A percentile compares a stretch with the other conserved stretches of the same genome.
Evolutionary conservation across 805 yeast genomes (phyloP).

Genomic region (Sugiyamaella qingdaonensis): DNA sequence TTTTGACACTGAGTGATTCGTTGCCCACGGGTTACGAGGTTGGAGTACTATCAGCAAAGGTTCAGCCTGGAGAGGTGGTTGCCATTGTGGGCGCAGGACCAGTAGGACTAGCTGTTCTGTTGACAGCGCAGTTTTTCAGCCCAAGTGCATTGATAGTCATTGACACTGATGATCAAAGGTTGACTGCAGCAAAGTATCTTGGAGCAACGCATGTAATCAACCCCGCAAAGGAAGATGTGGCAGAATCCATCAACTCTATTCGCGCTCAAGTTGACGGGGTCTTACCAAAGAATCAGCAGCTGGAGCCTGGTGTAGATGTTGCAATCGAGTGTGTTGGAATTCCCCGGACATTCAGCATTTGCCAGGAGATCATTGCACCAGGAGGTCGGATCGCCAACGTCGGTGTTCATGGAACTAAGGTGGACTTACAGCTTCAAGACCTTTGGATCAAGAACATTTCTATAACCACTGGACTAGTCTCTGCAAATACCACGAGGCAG

Average conservation of each 20-base stretch:
- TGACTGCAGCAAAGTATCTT: conserved; percentile 67
- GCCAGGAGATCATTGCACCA: conserved; percentile 54
- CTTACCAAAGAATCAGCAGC: conserved; percentile 53
- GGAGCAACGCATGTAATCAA: conserved; percentile 94
- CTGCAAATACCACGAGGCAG: conserved; percentile 41
- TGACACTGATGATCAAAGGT: conserved; percentile 65
- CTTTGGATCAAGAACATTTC: conserved; percentile 65
- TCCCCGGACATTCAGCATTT: conserved; percentile 64
- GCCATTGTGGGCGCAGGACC: conserved; percentile 54
- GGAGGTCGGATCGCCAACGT: conserved; percentile 79
- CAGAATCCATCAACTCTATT: conserved; percentile 37
- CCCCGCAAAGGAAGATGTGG: conserved; percentile 52
- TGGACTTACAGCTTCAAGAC: conserved; percentile 68
- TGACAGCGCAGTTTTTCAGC: conserved; percentile 70
- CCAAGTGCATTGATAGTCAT: conserved; percentile 58
- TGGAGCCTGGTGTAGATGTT: conserved; percentile 57
- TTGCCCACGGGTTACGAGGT: conserved; percentile 68
- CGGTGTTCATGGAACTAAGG: conserved; percentile 71
- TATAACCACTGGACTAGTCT: conserved; percentile 48
- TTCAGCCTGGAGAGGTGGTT: conserved; percentile 52
- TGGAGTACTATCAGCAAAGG: conserved; percentile 69
- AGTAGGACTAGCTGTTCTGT: conserved; percentile 64
- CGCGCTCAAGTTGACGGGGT: conserved; percentile 34
- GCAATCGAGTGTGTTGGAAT: conserved; percentile 85
- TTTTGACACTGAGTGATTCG: conserved; percentile 78